Percentiles rank a stretch among this genome's conserved stretches.
phyloP scores from a whole-genome alignment of 2,329 filamentous ascomycete genomes.

The Trichophyton schoenleinii region DNA sequence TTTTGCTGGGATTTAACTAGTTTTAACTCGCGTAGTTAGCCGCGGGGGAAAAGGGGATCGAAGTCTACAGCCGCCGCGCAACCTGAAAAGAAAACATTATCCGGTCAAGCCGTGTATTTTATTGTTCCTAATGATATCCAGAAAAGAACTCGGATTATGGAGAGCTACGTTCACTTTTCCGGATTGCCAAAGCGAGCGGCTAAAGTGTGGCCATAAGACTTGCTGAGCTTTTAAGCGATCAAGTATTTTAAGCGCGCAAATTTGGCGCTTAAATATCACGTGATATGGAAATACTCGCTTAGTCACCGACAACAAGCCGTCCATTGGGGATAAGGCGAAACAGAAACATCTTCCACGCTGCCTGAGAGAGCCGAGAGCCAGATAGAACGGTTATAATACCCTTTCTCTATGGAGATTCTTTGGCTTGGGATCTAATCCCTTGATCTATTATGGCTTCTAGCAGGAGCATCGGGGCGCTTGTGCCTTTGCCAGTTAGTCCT shows the following conservation, averaged over 20 bases:
- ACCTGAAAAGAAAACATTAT: not conserved
- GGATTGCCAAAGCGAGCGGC: too few relatives aligned
- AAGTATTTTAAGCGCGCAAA: not conserved
- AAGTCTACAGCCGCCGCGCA: not conserved
- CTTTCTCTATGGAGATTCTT: not conserved
- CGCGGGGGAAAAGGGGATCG: not conserved
- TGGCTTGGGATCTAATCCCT: not conserved
- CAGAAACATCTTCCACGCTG: not conserved
- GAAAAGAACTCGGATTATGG: too few relatives aligned
- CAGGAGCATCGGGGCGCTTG: conserved; percentile 3
- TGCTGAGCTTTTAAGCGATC: not conserved
- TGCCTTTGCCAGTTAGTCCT: conserved; percentile 22
- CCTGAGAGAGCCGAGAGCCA: not conserved
- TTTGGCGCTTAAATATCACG: not conserved
- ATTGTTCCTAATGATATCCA: too few relatives aligned
- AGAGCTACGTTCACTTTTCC: too few relatives aligned
- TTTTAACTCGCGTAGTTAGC: too few relatives aligned
- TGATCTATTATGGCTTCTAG: not conserved
- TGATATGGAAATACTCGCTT: not conserved
- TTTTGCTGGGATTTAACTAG: not conserved
- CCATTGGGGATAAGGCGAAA: not conserved
- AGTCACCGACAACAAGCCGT: not conserved
- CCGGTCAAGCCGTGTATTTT: too few relatives aligned
- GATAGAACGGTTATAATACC: not conserved
- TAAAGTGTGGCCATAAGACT: not conserved